These are phyloP conservation scores for Leccinum variicolor DNA, from an alignment of 768 basidiomycete genomes.

Conservation along the genomic window DNA sequence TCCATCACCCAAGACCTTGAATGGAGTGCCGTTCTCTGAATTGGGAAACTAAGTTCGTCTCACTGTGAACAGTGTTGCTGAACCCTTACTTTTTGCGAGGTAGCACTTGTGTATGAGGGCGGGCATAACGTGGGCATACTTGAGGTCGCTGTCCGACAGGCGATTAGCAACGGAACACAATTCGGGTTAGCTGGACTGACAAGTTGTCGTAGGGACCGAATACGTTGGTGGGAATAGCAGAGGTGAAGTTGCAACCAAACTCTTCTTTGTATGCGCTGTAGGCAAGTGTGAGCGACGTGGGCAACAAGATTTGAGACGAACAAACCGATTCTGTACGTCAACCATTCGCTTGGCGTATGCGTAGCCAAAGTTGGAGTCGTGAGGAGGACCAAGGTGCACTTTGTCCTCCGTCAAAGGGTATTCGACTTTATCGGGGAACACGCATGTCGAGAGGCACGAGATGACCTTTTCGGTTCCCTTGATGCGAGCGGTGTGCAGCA, in stretches of 20 bases:
- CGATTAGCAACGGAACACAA: constrained; percentile 1
- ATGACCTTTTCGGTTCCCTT: constrained; percentile 73
- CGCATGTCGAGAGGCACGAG: constrained; percentile 95
- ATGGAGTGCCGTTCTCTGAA: constrained; percentile 76
- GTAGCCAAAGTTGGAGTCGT: constrained; percentile 95
- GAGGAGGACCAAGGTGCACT: constrained; percentile 90
- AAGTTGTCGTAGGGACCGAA: constrained; percentile 96
- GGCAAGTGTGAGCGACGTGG: neutral
- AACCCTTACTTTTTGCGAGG: constrained; percentile 73
- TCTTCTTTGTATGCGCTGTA: constrained; percentile 92
- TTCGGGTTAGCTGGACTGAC: constrained; percentile 36
- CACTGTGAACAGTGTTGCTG: neutral
- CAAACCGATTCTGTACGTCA: constrained; percentile 91
- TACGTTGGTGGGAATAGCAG: constrained; percentile 96
- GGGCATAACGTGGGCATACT: constrained; percentile 92
- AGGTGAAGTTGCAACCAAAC: constrained; percentile 92
- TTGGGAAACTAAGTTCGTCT: neutral
- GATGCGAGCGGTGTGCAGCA: constrained; percentile 73
- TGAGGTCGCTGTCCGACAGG: constrained; percentile 61
- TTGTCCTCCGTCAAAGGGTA: constrained; percentile 93
- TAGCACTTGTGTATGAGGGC: constrained; percentile 92
- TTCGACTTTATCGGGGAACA: constrained; percentile 93
- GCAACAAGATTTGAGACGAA: neutral
- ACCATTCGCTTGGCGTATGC: constrained; percentile 95
- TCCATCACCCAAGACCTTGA: constrained; percentile 86